Evolutionary conservation across 2,329 filamentous ascomycete species (phyloP).

Genomic region (Apiospora arundinis): DNA sequence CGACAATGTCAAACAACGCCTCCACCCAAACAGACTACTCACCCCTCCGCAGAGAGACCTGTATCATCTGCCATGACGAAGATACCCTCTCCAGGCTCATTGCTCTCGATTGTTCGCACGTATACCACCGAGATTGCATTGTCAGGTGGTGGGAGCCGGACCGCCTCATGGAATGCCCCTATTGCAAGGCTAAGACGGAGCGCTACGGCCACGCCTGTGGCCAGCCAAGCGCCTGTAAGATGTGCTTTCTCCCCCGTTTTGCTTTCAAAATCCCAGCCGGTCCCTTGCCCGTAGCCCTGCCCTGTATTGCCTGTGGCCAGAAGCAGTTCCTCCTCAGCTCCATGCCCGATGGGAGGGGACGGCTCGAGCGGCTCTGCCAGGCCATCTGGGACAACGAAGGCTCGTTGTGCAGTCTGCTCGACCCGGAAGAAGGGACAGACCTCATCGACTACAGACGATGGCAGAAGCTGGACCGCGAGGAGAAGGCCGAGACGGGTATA

Average conservation of each 20-base stretch:
- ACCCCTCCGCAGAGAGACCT: neutral
- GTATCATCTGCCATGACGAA: constrained; percentile 17
- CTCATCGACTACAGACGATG: neutral
- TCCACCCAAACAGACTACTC: neutral
- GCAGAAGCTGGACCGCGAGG: neutral
- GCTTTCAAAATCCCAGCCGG: neutral
- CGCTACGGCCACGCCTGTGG: constrained; percentile 11
- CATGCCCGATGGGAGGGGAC: too few relatives aligned
- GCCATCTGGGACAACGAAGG: neutral
- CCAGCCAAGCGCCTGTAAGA: neutral
- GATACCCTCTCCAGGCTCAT: neutral
- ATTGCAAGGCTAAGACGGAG: neutral
- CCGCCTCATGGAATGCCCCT: neutral
- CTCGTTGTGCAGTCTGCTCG: neutral
- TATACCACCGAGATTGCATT: constrained; percentile 13
- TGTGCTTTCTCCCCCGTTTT: neutral
- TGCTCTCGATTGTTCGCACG: neutral
- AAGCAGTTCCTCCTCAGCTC: neutral
- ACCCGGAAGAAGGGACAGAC: neutral
- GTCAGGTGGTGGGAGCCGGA: neutral
- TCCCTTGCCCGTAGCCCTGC: neutral
- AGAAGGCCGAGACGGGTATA: neutral
- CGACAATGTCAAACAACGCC: neutral
- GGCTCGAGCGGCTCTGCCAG: neutral
- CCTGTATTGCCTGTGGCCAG: neutral